Base-by-base conservation (phyloP, 257 asterid genomes). In the Solanum tacnaense region DNA sequence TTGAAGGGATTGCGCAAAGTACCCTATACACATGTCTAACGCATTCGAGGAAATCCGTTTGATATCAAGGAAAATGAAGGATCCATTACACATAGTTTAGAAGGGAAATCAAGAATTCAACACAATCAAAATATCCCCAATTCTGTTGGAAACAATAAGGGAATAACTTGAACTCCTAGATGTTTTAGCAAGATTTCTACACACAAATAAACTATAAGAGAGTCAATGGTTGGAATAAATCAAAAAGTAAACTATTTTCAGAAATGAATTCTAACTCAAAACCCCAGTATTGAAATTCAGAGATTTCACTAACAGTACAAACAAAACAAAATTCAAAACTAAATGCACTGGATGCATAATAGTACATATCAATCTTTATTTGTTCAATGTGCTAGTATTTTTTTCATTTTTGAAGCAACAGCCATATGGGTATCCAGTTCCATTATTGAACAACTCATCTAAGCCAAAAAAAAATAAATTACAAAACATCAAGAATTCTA, bases 391-490 rank as follows among this genome's bases (percentile, higher is more conserved):
- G 89, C 89, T 62, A 85, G 70, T 70, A 87, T 75, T 82, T 71
- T 60, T 83, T 83, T 87, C 90, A 74, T 3, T 84, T 87, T 62
- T 84, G 92, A 81, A 83, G 85, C 70, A 89, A 93, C 88, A 84
- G 90, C 58, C 81, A 82, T 88, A 88, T 79, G 86, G 88, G 49
- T 20, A 91, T 84, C 86, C 86, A 89, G 83, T 84, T 52, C 39
- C 88, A 68, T 56, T 38, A 91, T 83, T 89, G 84, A 92, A 90
- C 88, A 84, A 87, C 89, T 72, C 89, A 89, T 89, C 87, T 87
- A 73, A 87, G 65, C 86, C 44, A 39, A 39, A 39, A 39, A 39
- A 39, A 76, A 38, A 7, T 15, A 73, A 90, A 44, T 76, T 62
- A 62, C 62, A 87, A 44, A 34, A 86, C 52, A 84, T 29, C 12